Percentiles rank a stretch among this genome's conserved stretches.
Evolutionary conservation across 177 flowering plant species (phyloP).

Genomic region (Vitis hybrid): DNA sequence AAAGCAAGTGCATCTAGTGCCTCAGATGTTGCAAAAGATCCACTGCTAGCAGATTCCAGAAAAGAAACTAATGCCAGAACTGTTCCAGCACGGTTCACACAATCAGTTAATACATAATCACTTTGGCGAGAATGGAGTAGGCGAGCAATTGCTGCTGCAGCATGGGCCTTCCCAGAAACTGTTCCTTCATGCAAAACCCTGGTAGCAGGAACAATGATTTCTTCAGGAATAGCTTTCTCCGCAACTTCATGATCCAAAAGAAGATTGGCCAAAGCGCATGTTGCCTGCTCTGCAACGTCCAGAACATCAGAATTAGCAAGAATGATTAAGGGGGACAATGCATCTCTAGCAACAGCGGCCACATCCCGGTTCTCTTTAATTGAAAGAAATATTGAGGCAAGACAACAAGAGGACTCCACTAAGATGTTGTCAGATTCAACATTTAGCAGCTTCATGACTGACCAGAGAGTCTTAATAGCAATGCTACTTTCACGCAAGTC

Average conservation of each 20-base stretch:
- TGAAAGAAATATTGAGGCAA: constrained; percentile 93
- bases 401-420: constrained; percentile 71
- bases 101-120: constrained; percentile 63
- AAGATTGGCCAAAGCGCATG: constrained; percentile 89
- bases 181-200: constrained; percentile 83
- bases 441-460: constrained; percentile 71
- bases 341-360: constrained; percentile 80
- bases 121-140: constrained; percentile 55
- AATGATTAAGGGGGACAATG: constrained; percentile 55
- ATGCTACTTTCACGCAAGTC: constrained; percentile 90
- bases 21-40: constrained; percentile 69
- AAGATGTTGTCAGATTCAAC: constrained; percentile 73
- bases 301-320: constrained; percentile 73
- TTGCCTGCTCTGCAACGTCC: constrained; percentile 86
- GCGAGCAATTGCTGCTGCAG: constrained; percentile 94
- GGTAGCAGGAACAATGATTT: constrained; percentile 80
- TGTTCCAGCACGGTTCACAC: constrained; percentile 86
- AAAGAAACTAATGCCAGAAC: constrained; percentile 87
- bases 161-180: constrained; percentile 74
- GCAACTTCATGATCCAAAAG: constrained; percentile 74
- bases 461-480: constrained; percentile 71
- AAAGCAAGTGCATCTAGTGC: constrained; percentile 88
- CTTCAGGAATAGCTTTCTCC: constrained; percentile 74
- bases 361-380: constrained; percentile 79
- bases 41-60: constrained; percentile 58